Base-by-base conservation (phyloP, 2,329 filamentous ascomycete species). In the Teratosphaeria viscida region DNA sequence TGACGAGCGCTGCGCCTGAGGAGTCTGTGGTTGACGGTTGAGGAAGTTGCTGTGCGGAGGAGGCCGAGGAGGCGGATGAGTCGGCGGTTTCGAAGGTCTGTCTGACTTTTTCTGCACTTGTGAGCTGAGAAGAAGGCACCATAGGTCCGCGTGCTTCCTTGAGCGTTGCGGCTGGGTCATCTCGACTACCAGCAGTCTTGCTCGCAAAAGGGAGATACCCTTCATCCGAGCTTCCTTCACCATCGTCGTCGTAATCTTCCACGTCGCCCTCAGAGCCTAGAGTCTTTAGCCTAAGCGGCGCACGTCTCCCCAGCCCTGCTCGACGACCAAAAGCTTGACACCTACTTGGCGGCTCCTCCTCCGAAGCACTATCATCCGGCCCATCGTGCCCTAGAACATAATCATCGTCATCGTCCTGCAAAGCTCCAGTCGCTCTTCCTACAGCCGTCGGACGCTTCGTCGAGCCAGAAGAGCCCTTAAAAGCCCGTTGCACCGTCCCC, bases 231-330 rank as follows among this genome's bases (percentile, higher is more conserved):
- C 81, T 79, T 6, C 83, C 83, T 2, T 82, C 81, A 16, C 82
- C 82, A 26, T 76, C 67, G n/a, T 83, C 82, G 23, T 77, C 67
- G 74, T 80, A 59, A 77, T 78, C 58, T 52, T 68, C 67, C 12
- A 56, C 65, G 55, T 67, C 66, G 11, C 67, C 69, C 26, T 73
- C 72, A 10, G 65, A 66, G 29, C 59, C 67, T 59, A 62, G 37
- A 54, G 61, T 65, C 56, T 53, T 66, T 70, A 59, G 75, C 68
- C 54, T 68, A 66, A 32, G 26, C 69, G 67, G 34, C 69, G 57
- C 43, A 49, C 43, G 43, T 23, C 43, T 63, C 27, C 56, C 56
- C 29, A 56, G 29, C 63, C 69, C 58, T 73, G 74, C 27, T 70
- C 74, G 73, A 5, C 76, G 70, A 54, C 75, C 74, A 64, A 78